Conservation (phyloP, 768 basidiomycete genomes). For the Rhodosporidiobolus odoratus region DNA sequence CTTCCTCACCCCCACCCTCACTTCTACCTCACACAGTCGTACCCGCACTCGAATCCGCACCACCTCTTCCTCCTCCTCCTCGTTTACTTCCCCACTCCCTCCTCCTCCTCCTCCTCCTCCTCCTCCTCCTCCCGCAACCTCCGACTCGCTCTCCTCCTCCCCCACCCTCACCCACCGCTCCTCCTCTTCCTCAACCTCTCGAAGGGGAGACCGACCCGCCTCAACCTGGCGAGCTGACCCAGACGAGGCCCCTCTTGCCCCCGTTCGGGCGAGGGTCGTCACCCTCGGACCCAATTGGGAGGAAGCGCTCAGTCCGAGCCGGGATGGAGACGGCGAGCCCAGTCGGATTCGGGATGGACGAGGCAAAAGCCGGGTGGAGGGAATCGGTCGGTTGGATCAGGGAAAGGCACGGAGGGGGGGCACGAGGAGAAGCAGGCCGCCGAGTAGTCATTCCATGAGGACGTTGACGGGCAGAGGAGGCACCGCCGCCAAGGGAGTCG, state of each 20-base stretch:
- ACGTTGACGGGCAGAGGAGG: slow-evolving; percentile 9
- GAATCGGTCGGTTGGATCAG: too few relatives aligned
- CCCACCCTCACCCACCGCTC: background rate
- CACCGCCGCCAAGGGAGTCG: background rate
- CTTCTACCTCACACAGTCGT: too few relatives aligned
- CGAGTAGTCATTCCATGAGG: slow-evolving; percentile 27
- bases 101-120: background rate
- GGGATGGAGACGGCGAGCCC: too few relatives aligned
- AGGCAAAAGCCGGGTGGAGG: too few relatives aligned
- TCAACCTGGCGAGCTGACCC: background rate
- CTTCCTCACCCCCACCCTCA: background rate
- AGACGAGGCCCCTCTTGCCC: slow-evolving; percentile 3
- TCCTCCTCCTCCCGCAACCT: background rate
- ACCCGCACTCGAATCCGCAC: too few relatives aligned
- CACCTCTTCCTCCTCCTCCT: background rate
- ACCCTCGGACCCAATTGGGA: slow-evolving; percentile 12
- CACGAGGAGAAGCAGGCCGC: background rate
- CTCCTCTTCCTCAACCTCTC: background rate
- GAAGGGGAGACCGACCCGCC: too few relatives aligned
- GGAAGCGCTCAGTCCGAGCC: too few relatives aligned
- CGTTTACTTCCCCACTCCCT: background rate
- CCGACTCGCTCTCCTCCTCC: background rate
- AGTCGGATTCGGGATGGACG: too few relatives aligned
- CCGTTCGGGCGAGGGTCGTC: slow-evolving; percentile 18
- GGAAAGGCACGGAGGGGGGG: background rate